A percentile compares a stretch with the other conserved stretches of the same genome.
phyloP scores from a whole-genome alignment of 495 filamentous ascomycete genomes.

The Lindgomyces ingoldianus region DNA sequence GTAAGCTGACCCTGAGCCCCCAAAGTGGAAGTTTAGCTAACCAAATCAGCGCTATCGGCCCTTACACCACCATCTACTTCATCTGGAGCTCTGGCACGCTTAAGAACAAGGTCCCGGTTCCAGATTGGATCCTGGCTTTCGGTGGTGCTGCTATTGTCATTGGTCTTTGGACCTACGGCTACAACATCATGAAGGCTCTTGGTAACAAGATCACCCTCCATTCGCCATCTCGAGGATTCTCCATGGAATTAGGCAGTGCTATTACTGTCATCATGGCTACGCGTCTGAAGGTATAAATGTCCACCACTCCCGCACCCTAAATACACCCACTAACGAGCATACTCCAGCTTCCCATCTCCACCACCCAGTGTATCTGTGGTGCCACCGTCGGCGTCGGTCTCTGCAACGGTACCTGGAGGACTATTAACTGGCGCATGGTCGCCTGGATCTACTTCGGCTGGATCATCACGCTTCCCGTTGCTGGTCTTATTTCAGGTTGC shows the following conservation, averaged over 20 bases:
- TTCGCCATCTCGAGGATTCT: constrained; percentile 61
- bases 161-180: constrained; percentile 64
- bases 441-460: constrained; percentile 56
- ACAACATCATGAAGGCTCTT: constrained; percentile 67
- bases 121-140: constrained; percentile 51
- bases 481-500: constrained; percentile 47
- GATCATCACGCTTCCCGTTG: constrained; percentile 63
- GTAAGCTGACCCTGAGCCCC: constrained; percentile 1
- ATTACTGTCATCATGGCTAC: constrained; percentile 65
- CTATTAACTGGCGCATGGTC: constrained; percentile 61
- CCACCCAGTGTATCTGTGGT: constrained; percentile 42
- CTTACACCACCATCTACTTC: constrained; percentile 67
- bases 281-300: constrained; percentile 55
- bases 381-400: constrained; percentile 43
- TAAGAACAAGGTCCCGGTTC: constrained; percentile 54
- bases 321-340: too few relatives aligned
- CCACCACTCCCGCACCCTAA: too few relatives aligned
- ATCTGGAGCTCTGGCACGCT: constrained; percentile 61
- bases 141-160: constrained; percentile 53
- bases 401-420: constrained; percentile 49
- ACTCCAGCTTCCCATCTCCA: constrained; percentile 54
- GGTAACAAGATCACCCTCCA: constrained; percentile 70
- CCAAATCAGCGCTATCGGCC: constrained; percentile 75
- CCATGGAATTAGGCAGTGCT: constrained; percentile 66
- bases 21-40: too few relatives aligned